Evolutionary conservation across 106 monocot genomes (phyloP), one percentile per base, ranked within the genome.

Genomic region (Triglochin maritima): DNA sequence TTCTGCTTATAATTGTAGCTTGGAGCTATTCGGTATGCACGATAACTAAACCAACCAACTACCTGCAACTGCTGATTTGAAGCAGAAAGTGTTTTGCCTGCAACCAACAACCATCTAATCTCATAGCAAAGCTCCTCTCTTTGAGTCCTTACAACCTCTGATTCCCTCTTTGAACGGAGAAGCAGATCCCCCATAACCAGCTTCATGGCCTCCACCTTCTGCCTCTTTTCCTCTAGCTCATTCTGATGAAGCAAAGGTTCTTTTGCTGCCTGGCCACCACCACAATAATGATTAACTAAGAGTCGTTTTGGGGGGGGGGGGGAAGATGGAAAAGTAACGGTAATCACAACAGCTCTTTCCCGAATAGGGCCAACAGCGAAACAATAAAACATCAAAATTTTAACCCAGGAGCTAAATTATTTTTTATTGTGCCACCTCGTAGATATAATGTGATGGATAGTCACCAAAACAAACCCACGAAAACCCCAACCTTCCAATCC

Each of bases 1-100:
- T 29, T 29, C 29, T 29, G 29, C 29, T 29, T 29, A 29, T 29
- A 29, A 29, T 29, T 29, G 29, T 29, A 29, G 29, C 29, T 29
- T 29, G 29, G 29, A 29, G 29, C 29, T 29, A 29, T 29, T 29
- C 29, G 29, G 29, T 29, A 29, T 29, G 29, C 29, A 29, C 29
- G 29, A 29, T 29, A 29, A 29, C 29, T 29, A 29, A 29, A 29
- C 29, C 29, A 14, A 53, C 3, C 49, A 70, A 58, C 7, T 70
- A 98, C 98, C 98, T 92, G 78, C 64, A 98, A 47, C 59, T 89
- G 81, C 44, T 84, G 74, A 46, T 79, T 70, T 2, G 86, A 78
- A 51, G 80, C 72, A 47, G 68, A 75, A 16, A 98, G 82, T 15
- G 78, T 89, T 59, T 92, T 86, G 47, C 79, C 71, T 64, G 88